Evolutionary conservation across 495 filamentous ascomycete species (phyloP).

Genomic region (Hypoxylon crocopeplum): DNA sequence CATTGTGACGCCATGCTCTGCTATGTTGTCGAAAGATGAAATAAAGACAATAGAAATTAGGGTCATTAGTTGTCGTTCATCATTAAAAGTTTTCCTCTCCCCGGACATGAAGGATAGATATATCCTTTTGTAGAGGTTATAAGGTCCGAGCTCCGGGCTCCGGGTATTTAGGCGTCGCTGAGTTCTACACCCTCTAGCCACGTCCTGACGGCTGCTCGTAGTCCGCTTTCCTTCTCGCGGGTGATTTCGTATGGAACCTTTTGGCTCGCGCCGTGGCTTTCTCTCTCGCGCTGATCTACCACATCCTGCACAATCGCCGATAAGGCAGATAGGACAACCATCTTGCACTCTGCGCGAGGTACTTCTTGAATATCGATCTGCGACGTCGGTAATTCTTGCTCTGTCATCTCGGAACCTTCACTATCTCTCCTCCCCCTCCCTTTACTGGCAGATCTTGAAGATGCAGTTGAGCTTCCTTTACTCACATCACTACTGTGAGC

Average conservation of each 20-base stretch:
- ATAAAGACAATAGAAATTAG: constrained; percentile 19
- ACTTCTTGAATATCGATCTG: constrained; percentile 45
- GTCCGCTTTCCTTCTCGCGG: constrained; percentile 45
- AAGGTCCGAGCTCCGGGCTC: not conserved
- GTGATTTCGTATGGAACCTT: constrained; percentile 17
- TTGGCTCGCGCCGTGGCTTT: constrained; percentile 21
- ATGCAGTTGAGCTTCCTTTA: constrained; percentile 49
- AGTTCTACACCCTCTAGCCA: constrained; percentile 55
- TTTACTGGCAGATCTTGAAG: constrained; percentile 53
- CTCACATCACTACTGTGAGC: constrained; percentile 49
- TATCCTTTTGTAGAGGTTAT: not conserved
- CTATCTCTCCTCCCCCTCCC: constrained; percentile 49
- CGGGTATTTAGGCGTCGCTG: constrained; percentile 26
- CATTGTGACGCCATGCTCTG: constrained; percentile 14
- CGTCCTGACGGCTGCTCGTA: constrained; percentile 49
- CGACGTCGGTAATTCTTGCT: constrained; percentile 11
- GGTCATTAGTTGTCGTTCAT: constrained; percentile 25
- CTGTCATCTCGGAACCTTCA: constrained; percentile 36
- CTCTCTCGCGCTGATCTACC: constrained; percentile 44
- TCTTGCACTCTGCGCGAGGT: constrained; percentile 56
- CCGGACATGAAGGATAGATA: not conserved
- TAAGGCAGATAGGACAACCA: constrained; percentile 53
- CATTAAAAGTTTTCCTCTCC: constrained; percentile 1
- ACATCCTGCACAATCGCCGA: constrained; percentile 57
- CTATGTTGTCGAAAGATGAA: constrained; percentile 4